Conservation (phyloP, 139 green algal genomes). For the Helicosporidium sp. region DNA sequence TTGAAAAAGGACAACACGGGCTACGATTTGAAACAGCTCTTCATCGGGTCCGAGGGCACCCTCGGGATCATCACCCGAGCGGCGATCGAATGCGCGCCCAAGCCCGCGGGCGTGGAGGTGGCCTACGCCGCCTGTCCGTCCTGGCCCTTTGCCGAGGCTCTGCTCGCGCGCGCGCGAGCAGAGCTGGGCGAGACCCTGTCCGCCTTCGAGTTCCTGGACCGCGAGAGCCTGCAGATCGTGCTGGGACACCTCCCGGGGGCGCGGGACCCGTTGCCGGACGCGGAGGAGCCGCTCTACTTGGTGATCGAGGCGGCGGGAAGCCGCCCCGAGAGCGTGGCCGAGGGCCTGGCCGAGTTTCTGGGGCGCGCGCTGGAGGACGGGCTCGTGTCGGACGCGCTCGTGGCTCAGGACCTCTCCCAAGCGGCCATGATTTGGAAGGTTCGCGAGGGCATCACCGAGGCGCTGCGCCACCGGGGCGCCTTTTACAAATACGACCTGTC, state of each 20-base stretch:
- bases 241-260: conserved; percentile 28
- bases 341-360: conserved; percentile 61
- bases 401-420: conserved; percentile 47
- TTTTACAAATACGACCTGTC: conserved; percentile 63
- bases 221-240: conserved; percentile 34
- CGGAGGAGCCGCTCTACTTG: conserved; percentile 58
- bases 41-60: conserved; percentile 89
- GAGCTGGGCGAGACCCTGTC: conserved; percentile 57
- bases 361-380: conserved; percentile 24
- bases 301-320: conserved; percentile 78
- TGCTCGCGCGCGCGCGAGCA: not conserved
- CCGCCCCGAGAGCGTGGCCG: conserved; percentile 40
- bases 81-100: conserved; percentile 49
- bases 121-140: conserved; percentile 43
- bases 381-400: conserved; percentile 8
- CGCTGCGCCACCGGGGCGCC: conserved; percentile 37
- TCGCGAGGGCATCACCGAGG: conserved; percentile 69
- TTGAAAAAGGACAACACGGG: conserved; percentile 96
- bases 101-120: conserved; percentile 44
- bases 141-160: not conserved
- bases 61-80: conserved; percentile 73
- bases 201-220: conserved; percentile 84
- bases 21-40: conserved; percentile 95
- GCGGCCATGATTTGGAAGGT: conserved; percentile 62
- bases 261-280: conserved; percentile 35